These are phyloP conservation scores for Solidago caesia DNA, from an alignment of 129 eudicot genomes.

Conservation along the genomic window DNA sequence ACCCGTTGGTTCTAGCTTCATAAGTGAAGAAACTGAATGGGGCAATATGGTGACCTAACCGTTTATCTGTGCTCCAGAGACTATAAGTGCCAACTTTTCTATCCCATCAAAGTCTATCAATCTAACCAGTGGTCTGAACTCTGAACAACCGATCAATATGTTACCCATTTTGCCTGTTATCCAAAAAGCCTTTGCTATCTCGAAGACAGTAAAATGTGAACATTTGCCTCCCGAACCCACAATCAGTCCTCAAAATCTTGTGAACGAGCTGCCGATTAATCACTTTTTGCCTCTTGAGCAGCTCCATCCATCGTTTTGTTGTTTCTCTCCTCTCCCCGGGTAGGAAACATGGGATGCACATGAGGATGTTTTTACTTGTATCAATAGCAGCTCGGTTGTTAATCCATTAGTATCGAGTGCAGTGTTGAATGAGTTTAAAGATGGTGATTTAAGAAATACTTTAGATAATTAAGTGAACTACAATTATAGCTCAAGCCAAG, in stretches of 20 bases:
- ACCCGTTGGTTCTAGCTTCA: constrained; percentile 42
- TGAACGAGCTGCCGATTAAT: constrained; percentile 29
- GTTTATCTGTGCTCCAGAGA: not conserved
- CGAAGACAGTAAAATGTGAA: constrained; percentile 20
- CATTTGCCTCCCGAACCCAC: constrained; percentile 22
- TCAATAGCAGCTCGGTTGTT: constrained; percentile 55
- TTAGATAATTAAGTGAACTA: constrained; percentile 47
- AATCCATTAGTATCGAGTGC: constrained; percentile 62
- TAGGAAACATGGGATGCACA: constrained; percentile 42
- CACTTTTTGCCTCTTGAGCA: constrained; percentile 36
- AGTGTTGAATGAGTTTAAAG: constrained; percentile 53
- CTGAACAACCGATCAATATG: not conserved
- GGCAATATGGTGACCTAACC: constrained; percentile 47
- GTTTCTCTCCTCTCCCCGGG: constrained; percentile 33
- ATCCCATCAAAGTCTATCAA: constrained; percentile 27
- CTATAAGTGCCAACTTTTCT: constrained; percentile 10
- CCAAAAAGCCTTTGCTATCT: constrained; percentile 15
- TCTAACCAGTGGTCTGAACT: not conserved
- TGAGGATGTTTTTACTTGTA: constrained; percentile 55
- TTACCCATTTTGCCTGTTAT: constrained; percentile 22
- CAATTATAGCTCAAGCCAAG: constrained; percentile 53
- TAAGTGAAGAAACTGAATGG: constrained; percentile 61
- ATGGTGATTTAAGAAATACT: constrained; percentile 45
- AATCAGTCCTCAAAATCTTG: constrained; percentile 23
- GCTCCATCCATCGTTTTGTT: constrained; percentile 42